Evolutionary conservation across 2,329 filamentous ascomycete species (phyloP).

Genomic region (Gremmenia infestans): DNA sequence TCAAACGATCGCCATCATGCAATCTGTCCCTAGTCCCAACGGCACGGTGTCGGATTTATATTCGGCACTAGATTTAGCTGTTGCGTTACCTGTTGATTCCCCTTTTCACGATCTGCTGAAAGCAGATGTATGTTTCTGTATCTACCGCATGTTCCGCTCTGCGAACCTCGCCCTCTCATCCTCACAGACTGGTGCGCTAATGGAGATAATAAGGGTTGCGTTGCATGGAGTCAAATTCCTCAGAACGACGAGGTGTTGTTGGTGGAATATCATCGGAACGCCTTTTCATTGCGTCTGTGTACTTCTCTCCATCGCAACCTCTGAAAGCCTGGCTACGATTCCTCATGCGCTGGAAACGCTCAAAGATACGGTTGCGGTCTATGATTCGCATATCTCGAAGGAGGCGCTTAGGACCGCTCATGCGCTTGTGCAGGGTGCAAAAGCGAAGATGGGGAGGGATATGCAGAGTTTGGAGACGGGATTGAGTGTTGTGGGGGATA

Average conservation of each 20-base stretch:
- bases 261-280: conserved; percentile 22
- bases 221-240: conserved; percentile 15
- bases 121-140: conserved; percentile 20
- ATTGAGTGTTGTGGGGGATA: conserved; percentile 5
- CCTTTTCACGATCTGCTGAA: conserved; percentile 11
- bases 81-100: not conserved
- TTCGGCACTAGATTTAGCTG: not conserved
- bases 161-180: conserved; percentile 2
- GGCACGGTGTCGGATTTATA: conserved; percentile 1
- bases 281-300: conserved; percentile 22
- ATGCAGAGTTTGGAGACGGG: conserved; percentile 16
- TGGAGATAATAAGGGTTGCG: conserved; percentile 15
- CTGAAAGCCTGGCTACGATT: conserved; percentile 17
- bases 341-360: conserved; percentile 16
- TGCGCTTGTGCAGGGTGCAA: conserved; percentile 21
- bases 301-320: conserved; percentile 15
- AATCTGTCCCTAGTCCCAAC: conserved; percentile 2
- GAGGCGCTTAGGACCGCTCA: conserved; percentile 21
- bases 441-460: conserved; percentile 15
- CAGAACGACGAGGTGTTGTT: conserved; percentile 9
- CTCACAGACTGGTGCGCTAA: not conserved
- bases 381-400: conserved; percentile 15
- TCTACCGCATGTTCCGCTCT: conserved; percentile 13
- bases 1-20: conserved; percentile 15
- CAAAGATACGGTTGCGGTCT: conserved; percentile 10